Evolutionary conservation across 2,329 filamentous ascomycete genomes (phyloP).

Genomic region (Alternaria solani): DNA sequence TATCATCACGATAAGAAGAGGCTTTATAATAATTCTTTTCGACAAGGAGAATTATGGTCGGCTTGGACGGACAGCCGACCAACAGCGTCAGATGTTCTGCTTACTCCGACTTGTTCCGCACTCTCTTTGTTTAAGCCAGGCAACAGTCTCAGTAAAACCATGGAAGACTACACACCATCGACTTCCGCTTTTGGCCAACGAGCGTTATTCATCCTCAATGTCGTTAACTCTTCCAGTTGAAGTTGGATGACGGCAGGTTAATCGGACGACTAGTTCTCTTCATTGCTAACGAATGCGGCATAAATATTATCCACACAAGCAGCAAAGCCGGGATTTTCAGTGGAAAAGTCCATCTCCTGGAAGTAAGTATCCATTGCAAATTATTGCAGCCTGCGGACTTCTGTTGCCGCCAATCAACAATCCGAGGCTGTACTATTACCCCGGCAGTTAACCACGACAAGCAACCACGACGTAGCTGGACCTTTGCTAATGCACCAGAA

Average conservation of each 20-base stretch:
- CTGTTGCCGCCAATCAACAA: not conserved
- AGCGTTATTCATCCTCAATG: no score
- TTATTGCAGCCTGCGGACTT: accelerated
- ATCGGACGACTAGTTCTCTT: not conserved
- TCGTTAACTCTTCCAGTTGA: no score
- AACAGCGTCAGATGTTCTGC: not conserved
- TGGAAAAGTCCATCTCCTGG: not conserved
- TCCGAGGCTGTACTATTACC: not conserved
- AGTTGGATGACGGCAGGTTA: not conserved
- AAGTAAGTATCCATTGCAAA: accelerated
- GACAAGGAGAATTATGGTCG: not conserved
- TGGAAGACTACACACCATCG: not conserved
- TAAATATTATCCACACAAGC: not conserved
- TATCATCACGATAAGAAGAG: not conserved
- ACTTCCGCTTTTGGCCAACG: not conserved
- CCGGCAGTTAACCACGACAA: not conserved
- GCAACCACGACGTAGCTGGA: not conserved
- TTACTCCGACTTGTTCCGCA: constrained; percentile 5
- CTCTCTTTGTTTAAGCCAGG: not conserved
- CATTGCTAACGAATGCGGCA: not conserved
- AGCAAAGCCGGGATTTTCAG: accelerated
- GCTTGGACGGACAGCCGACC: not conserved
- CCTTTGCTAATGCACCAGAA: not conserved
- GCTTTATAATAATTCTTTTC: not conserved
- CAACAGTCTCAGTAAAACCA: not conserved